These are phyloP conservation scores for Margaritispora aquatica DNA, from an alignment of 495 filamentous ascomycete species.

Conservation along the genomic window DNA sequence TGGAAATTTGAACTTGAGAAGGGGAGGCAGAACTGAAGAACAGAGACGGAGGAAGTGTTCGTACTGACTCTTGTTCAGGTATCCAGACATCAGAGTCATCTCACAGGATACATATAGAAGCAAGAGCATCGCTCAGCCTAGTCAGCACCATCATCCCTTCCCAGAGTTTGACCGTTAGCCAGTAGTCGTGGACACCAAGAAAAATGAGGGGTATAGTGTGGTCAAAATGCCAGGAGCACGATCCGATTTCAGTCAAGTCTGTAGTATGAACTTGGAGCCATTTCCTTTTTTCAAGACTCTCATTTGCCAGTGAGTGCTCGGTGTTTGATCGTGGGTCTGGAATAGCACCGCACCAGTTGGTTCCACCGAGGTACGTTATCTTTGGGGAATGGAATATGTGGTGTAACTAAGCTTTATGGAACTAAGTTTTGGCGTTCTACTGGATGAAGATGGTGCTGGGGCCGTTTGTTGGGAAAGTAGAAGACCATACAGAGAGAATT, in stretches of 20 bases:
- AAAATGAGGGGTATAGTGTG: neutral
- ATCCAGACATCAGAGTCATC: too few relatives aligned
- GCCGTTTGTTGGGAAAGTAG: too few relatives aligned
- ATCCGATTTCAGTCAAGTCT: neutral
- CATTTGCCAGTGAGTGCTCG: neutral
- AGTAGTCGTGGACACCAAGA: neutral
- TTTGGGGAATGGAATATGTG: too few relatives aligned
- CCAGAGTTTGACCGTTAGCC: neutral
- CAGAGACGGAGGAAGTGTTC: neutral
- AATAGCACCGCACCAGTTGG: neutral
- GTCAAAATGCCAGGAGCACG: neutral
- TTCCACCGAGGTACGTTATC: neutral
- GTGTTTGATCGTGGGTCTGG: neutral
- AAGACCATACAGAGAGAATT: too few relatives aligned
- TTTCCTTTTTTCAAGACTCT: neutral
- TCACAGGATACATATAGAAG: neutral
- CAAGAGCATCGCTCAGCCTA: too few relatives aligned
- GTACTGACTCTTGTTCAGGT: neutral
- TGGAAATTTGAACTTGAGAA: too few relatives aligned
- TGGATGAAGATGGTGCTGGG: too few relatives aligned
- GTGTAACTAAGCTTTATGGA: too few relatives aligned
- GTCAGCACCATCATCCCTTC: neutral
- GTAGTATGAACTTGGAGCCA: neutral
- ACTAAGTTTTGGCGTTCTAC: neutral
- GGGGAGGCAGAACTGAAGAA: too few relatives aligned